Evolutionary conservation across 1,284 basidiomycete genomes (phyloP).

Genomic region (Tausonia pullulans): DNA sequence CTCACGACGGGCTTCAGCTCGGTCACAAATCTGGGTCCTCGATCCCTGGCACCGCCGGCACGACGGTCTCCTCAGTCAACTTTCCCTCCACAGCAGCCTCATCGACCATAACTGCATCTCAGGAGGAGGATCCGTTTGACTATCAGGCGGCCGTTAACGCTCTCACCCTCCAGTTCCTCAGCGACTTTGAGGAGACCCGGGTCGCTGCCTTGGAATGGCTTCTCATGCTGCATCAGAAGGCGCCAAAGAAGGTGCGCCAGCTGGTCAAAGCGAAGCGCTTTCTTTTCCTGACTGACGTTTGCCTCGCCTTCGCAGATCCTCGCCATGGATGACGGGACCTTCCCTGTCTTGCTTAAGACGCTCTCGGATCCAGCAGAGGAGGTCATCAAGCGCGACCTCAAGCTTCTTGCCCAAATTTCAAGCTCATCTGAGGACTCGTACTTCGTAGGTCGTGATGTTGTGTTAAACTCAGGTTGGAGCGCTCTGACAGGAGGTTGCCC

Average conservation of each 20-base stretch:
- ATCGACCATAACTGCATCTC: constrained; percentile 2
- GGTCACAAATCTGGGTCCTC: background rate
- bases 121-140: constrained; percentile 69
- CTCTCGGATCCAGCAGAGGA: constrained; percentile 94
- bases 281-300: background rate
- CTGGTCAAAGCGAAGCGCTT: background rate
- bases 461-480: no score
- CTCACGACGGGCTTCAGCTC: background rate
- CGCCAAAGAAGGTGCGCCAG: constrained; percentile 67
- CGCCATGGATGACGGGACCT: constrained; percentile 92
- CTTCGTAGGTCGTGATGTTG: constrained; percentile 40
- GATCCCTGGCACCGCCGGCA: background rate
- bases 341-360: constrained; percentile 88
- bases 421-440: constrained; percentile 89
- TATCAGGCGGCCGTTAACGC: constrained; percentile 86
- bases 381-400: constrained; percentile 85
- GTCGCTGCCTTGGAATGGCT: constrained; percentile 96
- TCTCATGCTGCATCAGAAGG: constrained; percentile 96
- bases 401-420: constrained; percentile 85
- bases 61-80: background rate
- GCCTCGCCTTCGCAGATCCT: constrained; percentile 50
- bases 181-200: constrained; percentile 91
- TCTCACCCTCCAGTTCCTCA: constrained; percentile 84
- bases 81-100: background rate
- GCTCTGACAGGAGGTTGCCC: no score